Evolutionary conservation across 352 stramenopile genomes (phyloP), one percentile per base, ranked within the genome.

Genomic region (Discostella stelligera): DNA sequence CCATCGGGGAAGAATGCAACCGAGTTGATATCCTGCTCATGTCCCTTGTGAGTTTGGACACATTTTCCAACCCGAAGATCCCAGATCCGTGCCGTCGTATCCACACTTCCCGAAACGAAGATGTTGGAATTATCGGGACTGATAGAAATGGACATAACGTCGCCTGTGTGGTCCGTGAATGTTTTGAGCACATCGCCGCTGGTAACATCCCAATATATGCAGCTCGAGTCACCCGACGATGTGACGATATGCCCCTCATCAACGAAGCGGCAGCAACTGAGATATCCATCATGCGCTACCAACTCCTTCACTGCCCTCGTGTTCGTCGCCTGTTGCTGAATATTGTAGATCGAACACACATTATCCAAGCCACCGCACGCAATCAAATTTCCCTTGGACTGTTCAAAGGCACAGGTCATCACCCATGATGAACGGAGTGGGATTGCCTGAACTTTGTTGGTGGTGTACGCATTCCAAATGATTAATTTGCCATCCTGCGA

Each of bases 351-450:
- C n/a, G 96, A 98, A 88, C 97, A 99, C 53, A 99, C 86, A 88
- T 99, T 99, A 86, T 99, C 97, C 6, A 99, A 89, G 10, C 97
- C 97, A 52, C 97, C 97, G 81, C 96, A 99, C 0, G 97, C 97
- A 44, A 99, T 95, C 86, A 99, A 95, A 78, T 98, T 97, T 67
- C 96, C 94, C 72, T 97, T 94, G 53, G 68, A 87, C 80, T 98
- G 96, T 90, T 99, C 97, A 77, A 98, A 99, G 4, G 96, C 96
- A 74, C 97, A 99, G 7, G 96, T 98, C 97, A 99, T 99, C 67
- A 99, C 97, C 95, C 97, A 99, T 20, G 93, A 98, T 13, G 94
- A 98, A 37, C 96, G 95, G 41, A 99, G 85, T 37, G 95, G 94
- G 77, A 99, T 98, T 8, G 95, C 93, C 82, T 98, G 95, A 66